Percentiles rank a stretch among this genome's conserved stretches.
Conservation (phyloP, 306 rosid species). For the Cicer yamashitae region DNA sequence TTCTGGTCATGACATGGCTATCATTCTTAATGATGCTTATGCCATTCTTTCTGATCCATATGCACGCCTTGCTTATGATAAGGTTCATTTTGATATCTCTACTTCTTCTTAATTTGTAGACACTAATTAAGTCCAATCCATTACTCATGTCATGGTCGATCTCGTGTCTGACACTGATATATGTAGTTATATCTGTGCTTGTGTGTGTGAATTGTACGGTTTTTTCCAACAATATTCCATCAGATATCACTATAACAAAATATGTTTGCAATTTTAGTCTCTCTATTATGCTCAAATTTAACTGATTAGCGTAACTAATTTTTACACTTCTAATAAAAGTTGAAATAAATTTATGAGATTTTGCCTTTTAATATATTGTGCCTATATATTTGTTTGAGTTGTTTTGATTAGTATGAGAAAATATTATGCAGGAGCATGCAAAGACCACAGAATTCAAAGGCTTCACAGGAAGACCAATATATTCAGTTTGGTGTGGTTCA, state of each 20-base stretch:
- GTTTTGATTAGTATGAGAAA: slow-evolving; percentile 8
- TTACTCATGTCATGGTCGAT: too few species aligned
- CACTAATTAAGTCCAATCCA: too few species aligned
- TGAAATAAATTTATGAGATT: background rate
- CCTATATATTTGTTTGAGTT: slow-evolving; percentile 10
- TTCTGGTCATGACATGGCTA: slow-evolving; percentile 93
- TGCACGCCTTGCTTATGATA: slow-evolving; percentile 75
- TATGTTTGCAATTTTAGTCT: too few species aligned
- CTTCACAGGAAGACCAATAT: slow-evolving; percentile 82
- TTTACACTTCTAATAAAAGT: too few species aligned
- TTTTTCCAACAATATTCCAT: too few species aligned
- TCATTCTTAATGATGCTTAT: slow-evolving; percentile 86
- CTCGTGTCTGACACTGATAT: too few species aligned
- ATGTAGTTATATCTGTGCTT: too few species aligned
- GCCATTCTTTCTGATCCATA: slow-evolving; percentile 79
- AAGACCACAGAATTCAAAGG: slow-evolving; percentile 79
- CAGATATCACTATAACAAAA: too few species aligned
- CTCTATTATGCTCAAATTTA: too few species aligned
- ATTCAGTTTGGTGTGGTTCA: slow-evolving; percentile 82
- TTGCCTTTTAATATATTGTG: background rate
- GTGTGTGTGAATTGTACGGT: too few species aligned
- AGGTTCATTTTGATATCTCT: slow-evolving; percentile 46
- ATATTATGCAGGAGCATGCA: slow-evolving; percentile 72
- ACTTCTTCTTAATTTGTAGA: too few species aligned
- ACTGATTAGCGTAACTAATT: too few species aligned